Percentiles rank a stretch among this genome's conserved stretches.
phyloP scores from a whole-genome alignment of 2,329 filamentous ascomycete species.

The Aspergillus pseudoglaucus region DNA sequence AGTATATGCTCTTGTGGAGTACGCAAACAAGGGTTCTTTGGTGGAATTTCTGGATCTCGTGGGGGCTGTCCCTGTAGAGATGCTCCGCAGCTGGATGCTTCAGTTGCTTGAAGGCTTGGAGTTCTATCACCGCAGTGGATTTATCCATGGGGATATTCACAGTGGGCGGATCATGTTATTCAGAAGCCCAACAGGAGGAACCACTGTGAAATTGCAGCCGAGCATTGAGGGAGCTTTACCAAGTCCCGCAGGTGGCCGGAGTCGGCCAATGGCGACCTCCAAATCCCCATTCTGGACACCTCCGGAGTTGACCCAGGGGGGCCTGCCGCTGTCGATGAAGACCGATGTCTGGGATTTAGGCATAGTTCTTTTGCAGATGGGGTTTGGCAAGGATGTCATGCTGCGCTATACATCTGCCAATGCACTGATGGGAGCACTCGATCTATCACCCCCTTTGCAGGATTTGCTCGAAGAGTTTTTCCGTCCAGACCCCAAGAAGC shows the following conservation, averaged over 20 bases:
- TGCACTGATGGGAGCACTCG: constrained; percentile 63
- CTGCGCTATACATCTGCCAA: constrained; percentile 73
- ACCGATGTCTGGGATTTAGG: constrained; percentile 95
- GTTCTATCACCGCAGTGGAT: constrained; percentile 76
- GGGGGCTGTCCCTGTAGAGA: constrained; percentile 65
- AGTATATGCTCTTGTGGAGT: constrained; percentile 66
- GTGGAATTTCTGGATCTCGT: constrained; percentile 75
- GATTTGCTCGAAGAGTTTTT: constrained; percentile 82
- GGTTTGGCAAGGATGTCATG: constrained; percentile 73
- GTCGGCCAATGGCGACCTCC: constrained; percentile 46
- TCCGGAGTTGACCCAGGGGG: constrained; percentile 64
- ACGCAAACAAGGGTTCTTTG: constrained; percentile 75
- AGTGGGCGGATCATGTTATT: constrained; percentile 72
- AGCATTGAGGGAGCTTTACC: constrained; percentile 46
- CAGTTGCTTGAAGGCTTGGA: constrained; percentile 84
- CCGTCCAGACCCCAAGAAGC: constrained; percentile 73
- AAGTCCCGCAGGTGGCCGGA: constrained; percentile 38
- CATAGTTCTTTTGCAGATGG: constrained; percentile 86
- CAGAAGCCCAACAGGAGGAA: constrained; percentile 60
- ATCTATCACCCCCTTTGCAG: constrained; percentile 66
- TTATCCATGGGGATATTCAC: constrained; percentile 79
- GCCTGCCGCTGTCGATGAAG: constrained; percentile 56
- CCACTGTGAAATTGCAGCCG: constrained; percentile 52
- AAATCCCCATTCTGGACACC: constrained; percentile 78
- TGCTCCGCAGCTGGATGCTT: constrained; percentile 81